phyloP scores from a whole-genome alignment of 2,329 filamentous ascomycete genomes.

The Phoma sp. region DNA sequence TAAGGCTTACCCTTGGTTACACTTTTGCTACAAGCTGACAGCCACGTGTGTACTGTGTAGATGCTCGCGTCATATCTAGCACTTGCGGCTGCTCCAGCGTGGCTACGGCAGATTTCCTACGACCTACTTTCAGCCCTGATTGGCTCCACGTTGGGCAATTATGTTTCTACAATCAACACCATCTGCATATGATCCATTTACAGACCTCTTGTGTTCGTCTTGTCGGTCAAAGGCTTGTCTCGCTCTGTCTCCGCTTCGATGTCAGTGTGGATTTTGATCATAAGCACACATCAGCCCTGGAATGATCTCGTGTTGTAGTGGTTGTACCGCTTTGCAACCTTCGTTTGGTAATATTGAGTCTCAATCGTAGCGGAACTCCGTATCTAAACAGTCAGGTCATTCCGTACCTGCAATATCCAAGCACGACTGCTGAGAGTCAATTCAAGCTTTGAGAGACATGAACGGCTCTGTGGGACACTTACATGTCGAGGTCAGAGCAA shows the following conservation, averaged over 20 bases:
- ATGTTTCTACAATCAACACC: constrained; percentile 16
- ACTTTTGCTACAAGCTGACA: too few species aligned
- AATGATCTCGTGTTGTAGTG: not conserved
- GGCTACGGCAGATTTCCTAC: constrained; percentile 20
- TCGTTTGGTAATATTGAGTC: not conserved
- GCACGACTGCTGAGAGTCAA: not conserved
- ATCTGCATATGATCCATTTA: constrained; percentile 21
- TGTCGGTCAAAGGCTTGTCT: constrained; percentile 16
- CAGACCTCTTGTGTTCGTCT: constrained; percentile 12
- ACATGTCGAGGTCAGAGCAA: too few species aligned
- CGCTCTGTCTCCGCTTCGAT: not conserved
- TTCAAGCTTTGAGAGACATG: not conserved
- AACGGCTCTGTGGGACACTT: not conserved
- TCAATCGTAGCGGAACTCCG: too few species aligned
- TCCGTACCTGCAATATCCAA: too few species aligned
- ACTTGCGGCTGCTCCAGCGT: constrained; percentile 19
- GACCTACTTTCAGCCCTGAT: constrained; percentile 15
- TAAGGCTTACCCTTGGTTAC: constrained; percentile 1
- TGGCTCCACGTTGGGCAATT: constrained; percentile 16
- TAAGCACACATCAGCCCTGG: not conserved
- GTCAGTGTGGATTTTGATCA: not conserved
- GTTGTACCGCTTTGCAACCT: not conserved
- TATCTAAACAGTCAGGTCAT: too few species aligned
- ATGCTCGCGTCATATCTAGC: constrained; percentile 8
- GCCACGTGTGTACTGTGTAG: constrained; percentile 27